phyloP scores from a whole-genome alignment of 495 filamentous ascomycete genomes.

The Daldinia bambusicola region DNA sequence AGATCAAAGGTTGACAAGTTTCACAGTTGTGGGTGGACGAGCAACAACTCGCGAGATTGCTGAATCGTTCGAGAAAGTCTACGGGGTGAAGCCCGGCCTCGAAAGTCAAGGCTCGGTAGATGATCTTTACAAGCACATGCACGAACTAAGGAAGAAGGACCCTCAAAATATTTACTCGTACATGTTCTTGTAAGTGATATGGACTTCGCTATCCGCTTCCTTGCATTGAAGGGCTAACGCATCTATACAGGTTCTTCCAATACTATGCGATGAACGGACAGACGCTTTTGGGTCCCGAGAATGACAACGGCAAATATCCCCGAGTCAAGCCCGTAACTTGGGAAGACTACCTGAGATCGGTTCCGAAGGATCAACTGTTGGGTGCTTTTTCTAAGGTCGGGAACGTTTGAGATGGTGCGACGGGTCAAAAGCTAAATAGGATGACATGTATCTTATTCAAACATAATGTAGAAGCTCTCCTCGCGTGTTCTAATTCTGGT shows the following conservation, averaged over 20 bases:
- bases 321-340: conserved; percentile 47
- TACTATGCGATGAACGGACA: conserved; percentile 45
- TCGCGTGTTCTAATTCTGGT: no score
- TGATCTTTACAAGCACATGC: conserved; percentile 51
- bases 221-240: conserved; percentile 6
- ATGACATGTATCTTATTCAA: no score
- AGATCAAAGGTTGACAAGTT: neutral
- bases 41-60: conserved; percentile 46
- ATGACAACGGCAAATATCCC: conserved; percentile 51
- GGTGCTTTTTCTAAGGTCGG: neutral
- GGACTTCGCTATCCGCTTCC: neutral
- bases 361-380: conserved; percentile 12
- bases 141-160: conserved; percentile 35
- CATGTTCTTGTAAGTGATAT: conserved; percentile 38
- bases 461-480: no score
- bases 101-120: conserved; percentile 49
- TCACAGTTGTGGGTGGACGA: conserved; percentile 49
- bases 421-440: neutral
- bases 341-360: conserved; percentile 35
- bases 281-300: conserved; percentile 29
- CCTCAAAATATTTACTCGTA: conserved; percentile 43
- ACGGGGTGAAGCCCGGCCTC: conserved; percentile 48
- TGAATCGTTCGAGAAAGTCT: conserved; percentile 42
- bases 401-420: neutral
- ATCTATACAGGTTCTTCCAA: conserved; percentile 37